Percentiles rank a stretch among this genome's conserved stretches.
phyloP scores from a whole-genome alignment of 768 basidiomycete species.

The Lactifluus hygrophoroides region DNA sequence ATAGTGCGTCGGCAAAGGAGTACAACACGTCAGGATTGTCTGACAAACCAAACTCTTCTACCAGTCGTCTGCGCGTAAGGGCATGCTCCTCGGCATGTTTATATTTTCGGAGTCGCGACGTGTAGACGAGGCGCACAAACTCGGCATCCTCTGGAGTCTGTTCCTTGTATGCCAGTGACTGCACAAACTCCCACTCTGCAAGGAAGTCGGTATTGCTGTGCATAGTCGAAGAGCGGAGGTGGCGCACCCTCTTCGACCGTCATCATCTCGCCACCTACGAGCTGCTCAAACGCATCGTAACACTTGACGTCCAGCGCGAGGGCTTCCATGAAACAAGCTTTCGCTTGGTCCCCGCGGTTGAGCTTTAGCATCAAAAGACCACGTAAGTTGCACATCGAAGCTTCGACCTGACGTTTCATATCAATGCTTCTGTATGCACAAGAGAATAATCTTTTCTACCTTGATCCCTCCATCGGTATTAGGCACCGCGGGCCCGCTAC shows the following conservation, averaged over 20 bases:
- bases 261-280: constrained; percentile 94
- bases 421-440: not conserved
- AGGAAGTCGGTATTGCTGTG: not conserved
- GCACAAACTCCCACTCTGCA: constrained; percentile 94
- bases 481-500: constrained; percentile 62
- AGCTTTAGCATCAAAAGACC: constrained; percentile 92
- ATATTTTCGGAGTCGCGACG: constrained; percentile 84
- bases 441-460: constrained; percentile 32
- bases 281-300: constrained; percentile 88
- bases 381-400: constrained; percentile 93
- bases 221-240: not conserved
- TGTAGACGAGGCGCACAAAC: constrained; percentile 90
- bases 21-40: constrained; percentile 92
- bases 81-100: constrained; percentile 79
- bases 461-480: constrained; percentile 93
- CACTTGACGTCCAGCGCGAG: constrained; percentile 92
- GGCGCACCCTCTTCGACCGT: constrained; percentile 81
- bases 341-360: constrained; percentile 84
- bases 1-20: constrained; percentile 85
- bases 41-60: constrained; percentile 72
- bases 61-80: constrained; percentile 66
- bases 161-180: constrained; percentile 68
- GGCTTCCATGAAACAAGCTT: constrained; percentile 93
- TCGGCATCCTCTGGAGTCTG: constrained; percentile 85
- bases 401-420: constrained; percentile 60